These are phyloP conservation scores for Pulveroboletus sp. DNA, from an alignment of 768 basidiomycete species.

Conservation along the genomic window DNA sequence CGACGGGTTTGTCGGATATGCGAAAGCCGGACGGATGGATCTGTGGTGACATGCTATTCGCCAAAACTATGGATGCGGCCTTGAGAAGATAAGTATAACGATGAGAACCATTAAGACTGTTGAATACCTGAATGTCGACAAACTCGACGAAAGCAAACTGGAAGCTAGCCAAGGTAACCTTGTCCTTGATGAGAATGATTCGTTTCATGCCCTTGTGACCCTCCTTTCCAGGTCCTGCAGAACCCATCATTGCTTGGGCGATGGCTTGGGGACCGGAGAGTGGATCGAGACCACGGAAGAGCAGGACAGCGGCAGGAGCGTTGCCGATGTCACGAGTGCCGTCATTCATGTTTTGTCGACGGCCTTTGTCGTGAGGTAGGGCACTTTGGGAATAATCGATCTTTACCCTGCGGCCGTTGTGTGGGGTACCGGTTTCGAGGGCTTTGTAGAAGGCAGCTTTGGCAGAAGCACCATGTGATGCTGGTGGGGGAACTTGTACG, in stretches of 20 bases:
- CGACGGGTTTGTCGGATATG: slow-evolving; percentile 84
- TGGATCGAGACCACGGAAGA: slow-evolving; percentile 88
- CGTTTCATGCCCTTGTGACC: slow-evolving; percentile 85
- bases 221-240: slow-evolving; percentile 71
- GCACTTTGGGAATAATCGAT: slow-evolving; percentile 94
- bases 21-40: slow-evolving; percentile 92
- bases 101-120: background rate
- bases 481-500: slow-evolving; percentile 87
- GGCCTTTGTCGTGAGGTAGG: slow-evolving; percentile 62
- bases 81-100: slow-evolving; percentile 30
- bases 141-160: slow-evolving; percentile 96
- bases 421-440: slow-evolving; percentile 63
- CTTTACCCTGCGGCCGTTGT: slow-evolving; percentile 83
- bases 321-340: slow-evolving; percentile 96
- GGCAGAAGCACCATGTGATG: slow-evolving; percentile 80
- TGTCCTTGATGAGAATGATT: slow-evolving; percentile 87
- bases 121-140: slow-evolving; percentile 68
- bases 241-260: slow-evolving; percentile 74
- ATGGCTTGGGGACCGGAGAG: slow-evolving; percentile 87
- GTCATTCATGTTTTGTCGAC: slow-evolving; percentile 75
- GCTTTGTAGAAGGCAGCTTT: slow-evolving; percentile 69
- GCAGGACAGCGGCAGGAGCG: slow-evolving; percentile 71
- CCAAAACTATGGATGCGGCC: slow-evolving; percentile 81
- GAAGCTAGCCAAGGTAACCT: slow-evolving; percentile 81
- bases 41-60: slow-evolving; percentile 80